These are phyloP conservation scores for Lolium multiflorum DNA, from an alignment of 176 grass and related monocot genomes.

Conservation along the genomic window DNA sequence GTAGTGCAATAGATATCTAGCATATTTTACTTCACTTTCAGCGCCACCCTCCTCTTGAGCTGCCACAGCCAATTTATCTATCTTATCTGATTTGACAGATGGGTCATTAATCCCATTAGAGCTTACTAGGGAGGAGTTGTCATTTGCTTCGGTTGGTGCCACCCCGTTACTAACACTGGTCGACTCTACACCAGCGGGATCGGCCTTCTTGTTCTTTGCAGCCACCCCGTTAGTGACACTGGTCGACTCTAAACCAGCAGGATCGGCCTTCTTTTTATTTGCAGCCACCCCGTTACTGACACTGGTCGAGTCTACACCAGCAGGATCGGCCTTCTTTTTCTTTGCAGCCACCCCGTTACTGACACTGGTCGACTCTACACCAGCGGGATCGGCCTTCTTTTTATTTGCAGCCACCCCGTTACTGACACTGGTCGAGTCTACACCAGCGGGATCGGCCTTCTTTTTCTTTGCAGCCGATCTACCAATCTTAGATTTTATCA, in stretches of 20 bases:
- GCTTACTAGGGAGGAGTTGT: background rate
- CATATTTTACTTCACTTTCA: constrained; percentile 47
- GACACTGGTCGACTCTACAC: constrained; percentile 15
- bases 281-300: background rate
- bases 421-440: constrained; percentile 1
- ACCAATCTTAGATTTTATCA: background rate
- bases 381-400: background rate
- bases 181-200: constrained; percentile 17
- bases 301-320: constrained; percentile 15
- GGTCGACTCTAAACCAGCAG: constrained; percentile 17
- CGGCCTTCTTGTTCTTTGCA: background rate
- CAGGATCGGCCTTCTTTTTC: background rate
- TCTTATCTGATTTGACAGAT: background rate
- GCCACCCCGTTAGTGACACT: background rate
- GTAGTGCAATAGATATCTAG: constrained; percentile 61
- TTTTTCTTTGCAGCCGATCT: constrained; percentile 15
- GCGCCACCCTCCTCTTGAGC: constrained; percentile 22
- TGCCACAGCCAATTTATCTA: constrained; percentile 16
- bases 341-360: background rate
- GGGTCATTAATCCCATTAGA: background rate
- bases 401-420: background rate
- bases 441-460: background rate
- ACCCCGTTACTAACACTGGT: background rate
- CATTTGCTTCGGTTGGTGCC: background rate
- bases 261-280: background rate